Conservation (phyloP, 2,329 filamentous ascomycete genomes). For the Beauveria pseudobassiana region DNA sequence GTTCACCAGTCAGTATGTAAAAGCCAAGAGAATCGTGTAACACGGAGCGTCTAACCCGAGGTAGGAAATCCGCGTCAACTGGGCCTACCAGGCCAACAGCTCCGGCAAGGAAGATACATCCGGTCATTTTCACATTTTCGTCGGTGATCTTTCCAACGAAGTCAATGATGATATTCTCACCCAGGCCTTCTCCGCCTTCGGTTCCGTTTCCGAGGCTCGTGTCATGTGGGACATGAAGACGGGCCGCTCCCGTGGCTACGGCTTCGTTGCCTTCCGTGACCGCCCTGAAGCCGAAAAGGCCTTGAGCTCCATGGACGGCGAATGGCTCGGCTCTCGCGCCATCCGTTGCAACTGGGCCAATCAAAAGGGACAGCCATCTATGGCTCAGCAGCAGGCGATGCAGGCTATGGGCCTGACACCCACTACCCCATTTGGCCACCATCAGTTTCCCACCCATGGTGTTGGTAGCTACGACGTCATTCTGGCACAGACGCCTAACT, state of each 20-base stretch:
- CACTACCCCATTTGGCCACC: constrained; percentile 90
- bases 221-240: constrained; percentile 99
- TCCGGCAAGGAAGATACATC: constrained; percentile 95
- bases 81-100: constrained; percentile 97
- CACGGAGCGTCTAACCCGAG: constrained; percentile 18
- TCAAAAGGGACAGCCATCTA: constrained; percentile 98
- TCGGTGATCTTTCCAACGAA: constrained; percentile 95
- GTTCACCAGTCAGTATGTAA: constrained; percentile 83
- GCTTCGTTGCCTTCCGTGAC: constrained; percentile 95
- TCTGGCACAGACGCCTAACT: constrained; percentile 85
- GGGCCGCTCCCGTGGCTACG: constrained; percentile 91
- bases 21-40: background rate
- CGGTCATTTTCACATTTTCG: constrained; percentile 98
- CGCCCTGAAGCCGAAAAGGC: constrained; percentile 92
- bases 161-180: constrained; percentile 93
- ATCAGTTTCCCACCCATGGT: constrained; percentile 95
- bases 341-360: constrained; percentile 99
- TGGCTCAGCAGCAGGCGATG: constrained; percentile 96
- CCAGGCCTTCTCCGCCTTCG: constrained; percentile 94
- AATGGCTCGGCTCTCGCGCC: constrained; percentile 95
- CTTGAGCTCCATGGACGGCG: constrained; percentile 94
- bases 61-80: constrained; percentile 97
- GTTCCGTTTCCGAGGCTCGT: constrained; percentile 90
- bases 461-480: constrained; percentile 98
- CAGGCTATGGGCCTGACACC: constrained; percentile 96